Evolutionary conservation across 1,284 basidiomycete genomes (phyloP).

Genomic region (Microbotryum silenes-acaulis): DNA sequence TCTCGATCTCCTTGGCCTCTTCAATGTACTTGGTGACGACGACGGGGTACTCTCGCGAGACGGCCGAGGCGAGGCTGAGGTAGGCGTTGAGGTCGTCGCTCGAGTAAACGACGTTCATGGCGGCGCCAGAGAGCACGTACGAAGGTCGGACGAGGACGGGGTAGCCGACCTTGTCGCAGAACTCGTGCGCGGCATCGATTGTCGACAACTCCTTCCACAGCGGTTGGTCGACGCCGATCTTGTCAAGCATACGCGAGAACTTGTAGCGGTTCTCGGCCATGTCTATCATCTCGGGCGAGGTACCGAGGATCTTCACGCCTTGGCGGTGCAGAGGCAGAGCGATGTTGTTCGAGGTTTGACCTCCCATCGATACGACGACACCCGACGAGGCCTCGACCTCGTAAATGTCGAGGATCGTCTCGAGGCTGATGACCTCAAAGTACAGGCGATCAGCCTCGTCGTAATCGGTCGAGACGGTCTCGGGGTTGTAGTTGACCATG

Average conservation of each 20-base stretch:
- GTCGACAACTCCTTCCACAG: constrained; percentile 90
- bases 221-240: constrained; percentile 92
- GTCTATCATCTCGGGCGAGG: constrained; percentile 91
- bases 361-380: constrained; percentile 93
- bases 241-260: constrained; percentile 93
- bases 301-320: constrained; percentile 89
- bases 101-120: constrained; percentile 92
- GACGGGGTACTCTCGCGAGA: constrained; percentile 94
- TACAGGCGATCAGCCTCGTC: constrained; percentile 98
- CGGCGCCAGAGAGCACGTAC: constrained; percentile 95
- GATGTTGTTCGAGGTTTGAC: constrained; percentile 96
- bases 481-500: constrained; percentile 99
- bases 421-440: constrained; percentile 96
- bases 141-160: constrained; percentile 93
- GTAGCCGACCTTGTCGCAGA: constrained; percentile 79
- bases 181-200: constrained; percentile 82
- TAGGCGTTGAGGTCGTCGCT: constrained; percentile 83
- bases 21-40: constrained; percentile 99
- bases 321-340: constrained; percentile 86
- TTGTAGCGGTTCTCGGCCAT: constrained; percentile 98
- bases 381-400: constrained; percentile 89
- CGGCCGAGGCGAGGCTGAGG: constrained; percentile 85
- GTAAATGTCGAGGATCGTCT: constrained; percentile 99
- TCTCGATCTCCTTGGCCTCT: constrained; percentile 93
- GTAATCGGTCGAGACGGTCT: constrained; percentile 98